phyloP scores from a whole-genome alignment of 1,139 yeast genomes.

The Geotrichum aggregatum region DNA sequence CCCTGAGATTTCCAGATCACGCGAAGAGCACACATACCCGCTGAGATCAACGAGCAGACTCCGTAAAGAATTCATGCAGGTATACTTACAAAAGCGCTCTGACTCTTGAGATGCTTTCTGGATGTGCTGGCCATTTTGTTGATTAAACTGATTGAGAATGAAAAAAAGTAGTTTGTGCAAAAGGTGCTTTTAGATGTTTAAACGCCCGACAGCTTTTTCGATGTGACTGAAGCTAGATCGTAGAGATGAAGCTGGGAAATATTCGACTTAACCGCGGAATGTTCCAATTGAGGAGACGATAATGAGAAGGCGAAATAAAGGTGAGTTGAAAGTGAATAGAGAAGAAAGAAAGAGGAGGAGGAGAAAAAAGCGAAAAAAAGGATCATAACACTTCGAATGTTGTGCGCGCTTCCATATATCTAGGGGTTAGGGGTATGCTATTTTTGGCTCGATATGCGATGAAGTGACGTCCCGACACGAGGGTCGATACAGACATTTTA shows the following conservation, averaged over 20 bases:
- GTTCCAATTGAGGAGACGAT: background rate
- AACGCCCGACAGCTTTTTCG: background rate
- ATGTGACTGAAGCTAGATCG: background rate
- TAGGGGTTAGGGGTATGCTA: background rate
- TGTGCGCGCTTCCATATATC: background rate
- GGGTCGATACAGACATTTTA: too few species aligned
- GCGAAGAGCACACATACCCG: background rate
- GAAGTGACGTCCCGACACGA: background rate
- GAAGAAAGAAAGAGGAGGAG: background rate
- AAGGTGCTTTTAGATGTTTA: background rate
- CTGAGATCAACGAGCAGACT: background rate
- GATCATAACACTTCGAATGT: background rate
- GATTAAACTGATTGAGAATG: background rate
- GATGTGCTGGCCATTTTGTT: conserved; percentile 6
- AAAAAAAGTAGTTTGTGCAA: background rate
- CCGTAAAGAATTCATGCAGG: background rate
- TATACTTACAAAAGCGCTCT: conserved; percentile 30
- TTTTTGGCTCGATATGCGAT: background rate
- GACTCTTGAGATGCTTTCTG: conserved; percentile 23
- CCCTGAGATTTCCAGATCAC: background rate
- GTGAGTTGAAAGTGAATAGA: background rate
- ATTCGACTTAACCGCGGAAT: background rate
- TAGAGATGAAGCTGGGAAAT: background rate
- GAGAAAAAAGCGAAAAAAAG: background rate
- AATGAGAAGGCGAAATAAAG: background rate